Evolutionary conservation across 495 filamentous ascomycete genomes (phyloP).

Genomic region (Neurospora cerealis): DNA sequence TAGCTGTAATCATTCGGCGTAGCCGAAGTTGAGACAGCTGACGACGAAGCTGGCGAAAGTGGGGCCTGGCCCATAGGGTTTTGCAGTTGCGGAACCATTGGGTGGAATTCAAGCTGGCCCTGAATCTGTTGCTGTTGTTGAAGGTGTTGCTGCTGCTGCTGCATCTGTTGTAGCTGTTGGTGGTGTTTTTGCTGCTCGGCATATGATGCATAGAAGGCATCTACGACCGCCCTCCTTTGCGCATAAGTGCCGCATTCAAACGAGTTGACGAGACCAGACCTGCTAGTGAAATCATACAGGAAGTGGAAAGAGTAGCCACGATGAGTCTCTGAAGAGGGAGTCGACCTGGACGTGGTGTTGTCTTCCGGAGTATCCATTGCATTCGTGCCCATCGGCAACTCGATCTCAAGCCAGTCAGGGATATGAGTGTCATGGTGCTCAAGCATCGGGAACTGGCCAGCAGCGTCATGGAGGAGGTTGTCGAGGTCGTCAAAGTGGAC

Average conservation of each 20-base stretch:
- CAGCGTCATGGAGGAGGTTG: slow-evolving; percentile 13
- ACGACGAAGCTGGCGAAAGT: not conserved
- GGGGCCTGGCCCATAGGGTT: not conserved
- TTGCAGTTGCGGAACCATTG: not conserved
- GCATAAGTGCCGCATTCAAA: slow-evolving; percentile 21
- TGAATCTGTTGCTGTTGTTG: not conserved
- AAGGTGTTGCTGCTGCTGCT: not conserved
- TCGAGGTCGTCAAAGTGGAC: slow-evolving; percentile 10
- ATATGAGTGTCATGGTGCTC: not conserved
- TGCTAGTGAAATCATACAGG: slow-evolving; percentile 21
- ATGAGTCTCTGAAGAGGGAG: slow-evolving; percentile 2
- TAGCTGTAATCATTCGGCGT: not conserved
- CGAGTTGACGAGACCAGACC: slow-evolving; percentile 19
- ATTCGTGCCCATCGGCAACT: not conserved
- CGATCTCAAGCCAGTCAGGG: slow-evolving; percentile 10
- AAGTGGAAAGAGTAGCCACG: slow-evolving; percentile 17
- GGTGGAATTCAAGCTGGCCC: not conserved
- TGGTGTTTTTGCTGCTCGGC: slow-evolving; percentile 6
- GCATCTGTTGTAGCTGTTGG: not conserved
- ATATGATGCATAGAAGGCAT: slow-evolving; percentile 11
- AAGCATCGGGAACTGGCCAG: slow-evolving; percentile 9
- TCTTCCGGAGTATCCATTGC: not conserved
- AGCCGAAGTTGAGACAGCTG: not conserved
- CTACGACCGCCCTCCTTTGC: slow-evolving; percentile 16
- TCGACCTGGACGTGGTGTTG: not conserved